Percentiles rank a stretch among this genome's conserved stretches.
phyloP scores from a whole-genome alignment of 2,329 filamentous ascomycete species.

The Furcasterigmium furcatum region DNA sequence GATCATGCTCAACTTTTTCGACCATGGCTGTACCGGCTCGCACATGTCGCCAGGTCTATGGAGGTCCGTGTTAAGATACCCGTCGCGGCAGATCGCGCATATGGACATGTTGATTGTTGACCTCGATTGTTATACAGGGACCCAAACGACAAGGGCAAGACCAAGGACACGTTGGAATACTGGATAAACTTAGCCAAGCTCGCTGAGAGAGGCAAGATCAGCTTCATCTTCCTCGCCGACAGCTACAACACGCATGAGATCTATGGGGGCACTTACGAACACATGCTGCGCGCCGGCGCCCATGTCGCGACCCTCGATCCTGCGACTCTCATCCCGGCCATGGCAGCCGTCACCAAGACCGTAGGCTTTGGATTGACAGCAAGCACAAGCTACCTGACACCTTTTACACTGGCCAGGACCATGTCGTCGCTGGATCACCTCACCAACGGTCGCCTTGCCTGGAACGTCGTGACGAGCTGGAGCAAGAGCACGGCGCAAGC shows the following conservation, averaged over 20 bases:
- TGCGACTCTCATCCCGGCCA: too few relatives aligned
- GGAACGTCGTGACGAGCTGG: conserved; percentile 62
- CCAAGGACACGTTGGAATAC: conserved; percentile 8
- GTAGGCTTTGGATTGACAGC: conserved; percentile 61
- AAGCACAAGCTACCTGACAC: conserved; percentile 60
- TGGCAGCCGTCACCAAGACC: conserved; percentile 57
- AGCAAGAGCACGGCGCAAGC: conserved; percentile 62
- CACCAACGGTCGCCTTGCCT: conserved; percentile 57
- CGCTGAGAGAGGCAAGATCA: conserved; percentile 7
- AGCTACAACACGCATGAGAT: conserved; percentile 51
- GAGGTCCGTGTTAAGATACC: too few relatives aligned
- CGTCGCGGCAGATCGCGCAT: too few relatives aligned
- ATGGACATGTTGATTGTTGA: too few relatives aligned
- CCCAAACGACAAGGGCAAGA: conserved; percentile 1
- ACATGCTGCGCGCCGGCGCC: not conserved
- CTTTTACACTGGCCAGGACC: conserved; percentile 58
- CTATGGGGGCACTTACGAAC: conserved; percentile 38
- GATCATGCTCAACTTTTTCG: too few relatives aligned
- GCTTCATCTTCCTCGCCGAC: conserved; percentile 6
- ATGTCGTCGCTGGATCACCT: conserved; percentile 62
- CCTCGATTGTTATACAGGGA: too few relatives aligned
- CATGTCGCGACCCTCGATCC: not conserved
- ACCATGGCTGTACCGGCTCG: too few relatives aligned
- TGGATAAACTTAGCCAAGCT: conserved; percentile 10
- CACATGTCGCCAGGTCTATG: not conserved